A percentile compares a stretch with the other conserved stretches of the same genome.
These are phyloP conservation scores for Chondrus crispus DNA, from an alignment of 23 red algal species.

Conservation along the genomic window DNA sequence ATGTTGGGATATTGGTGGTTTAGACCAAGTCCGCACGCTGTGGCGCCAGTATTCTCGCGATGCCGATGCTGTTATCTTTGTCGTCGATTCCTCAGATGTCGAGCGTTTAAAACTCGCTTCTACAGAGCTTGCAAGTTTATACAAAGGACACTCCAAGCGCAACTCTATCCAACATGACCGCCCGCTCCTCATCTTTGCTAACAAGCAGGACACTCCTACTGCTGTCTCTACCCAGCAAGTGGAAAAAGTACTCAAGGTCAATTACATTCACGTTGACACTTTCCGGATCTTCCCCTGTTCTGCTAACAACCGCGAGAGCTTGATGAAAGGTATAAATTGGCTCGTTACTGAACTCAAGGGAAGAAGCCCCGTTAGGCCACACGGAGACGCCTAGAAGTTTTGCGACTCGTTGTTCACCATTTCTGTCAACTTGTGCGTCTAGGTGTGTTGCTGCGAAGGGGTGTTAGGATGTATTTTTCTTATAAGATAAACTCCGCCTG, in stretches of 20 bases:
- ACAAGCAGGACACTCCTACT: slow-evolving; percentile 77
- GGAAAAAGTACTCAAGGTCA: slow-evolving; percentile 47
- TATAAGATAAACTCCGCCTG: no score
- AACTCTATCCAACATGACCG: not conserved
- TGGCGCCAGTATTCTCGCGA: slow-evolving; percentile 74
- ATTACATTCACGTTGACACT: slow-evolving; percentile 13
- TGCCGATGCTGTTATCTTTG: slow-evolving; percentile 78
- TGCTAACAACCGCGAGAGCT: slow-evolving; percentile 42
- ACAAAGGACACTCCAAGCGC: not conserved
- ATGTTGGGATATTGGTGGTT: slow-evolving; percentile 83
- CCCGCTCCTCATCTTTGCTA: slow-evolving; percentile 77
- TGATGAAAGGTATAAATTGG: slow-evolving; percentile 66
- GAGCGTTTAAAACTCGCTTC: slow-evolving; percentile 45
- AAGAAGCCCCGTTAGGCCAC: slow-evolving; percentile 49
- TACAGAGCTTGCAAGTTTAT: slow-evolving; percentile 69
- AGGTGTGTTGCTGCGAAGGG: no score
- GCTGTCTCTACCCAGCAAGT: slow-evolving; percentile 37
- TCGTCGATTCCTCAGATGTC: slow-evolving; percentile 71
- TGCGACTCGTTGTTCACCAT: no score
- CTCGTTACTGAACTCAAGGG: slow-evolving; percentile 54
- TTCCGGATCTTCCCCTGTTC: slow-evolving; percentile 34
- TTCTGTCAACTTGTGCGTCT: no score
- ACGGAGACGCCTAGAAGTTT: no score
- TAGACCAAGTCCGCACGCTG: slow-evolving; percentile 85
- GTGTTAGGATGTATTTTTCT: no score